phyloP scores from a whole-genome alignment of 2,329 filamentous ascomycete species.

The Trichoderma brevicompactum region DNA sequence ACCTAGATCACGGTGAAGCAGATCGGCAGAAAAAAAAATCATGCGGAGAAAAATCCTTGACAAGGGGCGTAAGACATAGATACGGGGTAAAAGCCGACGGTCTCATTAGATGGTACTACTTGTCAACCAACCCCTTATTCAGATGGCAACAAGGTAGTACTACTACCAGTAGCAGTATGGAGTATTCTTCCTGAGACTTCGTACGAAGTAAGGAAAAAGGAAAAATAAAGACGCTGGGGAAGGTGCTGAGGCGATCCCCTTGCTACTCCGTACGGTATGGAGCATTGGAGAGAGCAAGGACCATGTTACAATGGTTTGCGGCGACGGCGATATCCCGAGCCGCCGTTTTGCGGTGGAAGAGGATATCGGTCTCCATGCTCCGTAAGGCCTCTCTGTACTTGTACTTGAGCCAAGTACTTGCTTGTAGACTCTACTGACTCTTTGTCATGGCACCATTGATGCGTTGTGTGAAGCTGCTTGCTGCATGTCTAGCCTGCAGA shows the following conservation, averaged over 20 bases:
- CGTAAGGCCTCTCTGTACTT: neutral
- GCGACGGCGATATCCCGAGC: constrained; percentile 20
- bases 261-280: neutral
- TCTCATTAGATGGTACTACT: too few relatives aligned
- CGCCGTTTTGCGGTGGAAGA: neutral
- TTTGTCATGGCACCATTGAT: neutral
- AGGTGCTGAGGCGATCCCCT: neutral
- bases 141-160: too few relatives aligned
- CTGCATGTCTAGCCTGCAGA: too few relatives aligned
- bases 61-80: neutral
- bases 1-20: constrained; percentile 20
- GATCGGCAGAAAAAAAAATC: constrained; percentile 1
- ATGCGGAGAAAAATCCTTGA: constrained; percentile 16
- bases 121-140: too few relatives aligned
- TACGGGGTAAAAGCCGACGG: too few relatives aligned
- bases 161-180: too few relatives aligned
- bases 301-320: neutral
- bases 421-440: neutral
- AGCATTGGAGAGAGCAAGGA: too few relatives aligned
- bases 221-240: neutral
- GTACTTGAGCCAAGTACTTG: neutral
- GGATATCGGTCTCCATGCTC: constrained; percentile 5
- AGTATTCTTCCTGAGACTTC: neutral
- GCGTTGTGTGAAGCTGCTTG: too few relatives aligned
- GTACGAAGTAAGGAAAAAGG: constrained; percentile 9